phyloP scores from a whole-genome alignment of 1,139 yeast genomes.

The Yamadazyma jaroonii region DNA sequence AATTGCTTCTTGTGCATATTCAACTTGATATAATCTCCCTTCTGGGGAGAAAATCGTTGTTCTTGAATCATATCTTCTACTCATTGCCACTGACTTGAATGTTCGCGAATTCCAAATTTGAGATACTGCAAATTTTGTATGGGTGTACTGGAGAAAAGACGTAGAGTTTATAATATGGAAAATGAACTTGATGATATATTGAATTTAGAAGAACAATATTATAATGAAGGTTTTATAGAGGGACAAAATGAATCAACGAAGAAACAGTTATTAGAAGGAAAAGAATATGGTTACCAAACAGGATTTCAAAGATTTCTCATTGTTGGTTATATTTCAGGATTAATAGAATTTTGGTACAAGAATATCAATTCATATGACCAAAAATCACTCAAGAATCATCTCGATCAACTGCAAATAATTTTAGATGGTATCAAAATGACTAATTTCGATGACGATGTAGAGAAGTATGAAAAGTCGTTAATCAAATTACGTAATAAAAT shows the following conservation, averaged over 20 bases:
- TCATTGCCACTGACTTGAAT: slow-evolving; percentile 23
- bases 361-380: slow-evolving; percentile 16
- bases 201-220: slow-evolving; percentile 54
- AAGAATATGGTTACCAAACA: slow-evolving; percentile 75
- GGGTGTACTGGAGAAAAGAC: slow-evolving; percentile 4
- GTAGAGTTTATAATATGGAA: slow-evolving; percentile 4
- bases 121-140: not conserved
- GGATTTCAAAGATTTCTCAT: slow-evolving; percentile 69
- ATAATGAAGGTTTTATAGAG: slow-evolving; percentile 57
- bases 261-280: slow-evolving; percentile 60
- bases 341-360: slow-evolving; percentile 39
- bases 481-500: slow-evolving; percentile 52
- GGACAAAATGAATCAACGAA: slow-evolving; percentile 47
- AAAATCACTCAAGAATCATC: slow-evolving; percentile 23
- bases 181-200: slow-evolving; percentile 45
- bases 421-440: slow-evolving; percentile 24
- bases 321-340: slow-evolving; percentile 62
- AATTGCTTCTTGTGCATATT: slow-evolving; percentile 96
- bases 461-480: slow-evolving; percentile 42
- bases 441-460: slow-evolving; percentile 49
- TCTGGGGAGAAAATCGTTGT: slow-evolving; percentile 98
- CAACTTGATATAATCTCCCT: slow-evolving; percentile 94
- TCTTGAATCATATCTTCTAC: slow-evolving; percentile 81
- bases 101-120: not conserved
- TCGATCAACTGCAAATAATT: slow-evolving; percentile 25